phyloP scores from a whole-genome alignment of 225 moss, liverwort and hornwort species.

The Anthoceros angustus region DNA sequence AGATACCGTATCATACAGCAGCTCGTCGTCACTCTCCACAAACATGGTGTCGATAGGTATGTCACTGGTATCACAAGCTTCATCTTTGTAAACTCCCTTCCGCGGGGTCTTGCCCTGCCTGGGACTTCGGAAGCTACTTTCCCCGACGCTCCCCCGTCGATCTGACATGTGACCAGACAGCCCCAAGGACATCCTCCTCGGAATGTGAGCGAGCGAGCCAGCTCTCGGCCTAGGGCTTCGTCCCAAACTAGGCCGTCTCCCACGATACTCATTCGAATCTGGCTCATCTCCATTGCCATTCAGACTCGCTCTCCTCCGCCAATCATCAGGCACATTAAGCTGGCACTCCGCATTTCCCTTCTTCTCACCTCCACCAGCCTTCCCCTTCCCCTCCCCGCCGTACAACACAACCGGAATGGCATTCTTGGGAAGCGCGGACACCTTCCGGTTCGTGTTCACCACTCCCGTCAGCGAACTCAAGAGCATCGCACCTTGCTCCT shows the following conservation, averaged over 20 bases:
- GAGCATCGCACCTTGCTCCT: background rate
- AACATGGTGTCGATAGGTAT: background rate
- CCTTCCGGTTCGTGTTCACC: background rate
- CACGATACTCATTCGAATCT: background rate
- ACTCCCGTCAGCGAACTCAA: background rate
- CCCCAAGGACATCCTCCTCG: background rate
- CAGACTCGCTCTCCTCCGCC: too few species aligned
- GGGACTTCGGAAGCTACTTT: background rate
- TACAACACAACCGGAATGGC: background rate
- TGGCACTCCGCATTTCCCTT: too few species aligned
- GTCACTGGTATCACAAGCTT: conserved; percentile 3
- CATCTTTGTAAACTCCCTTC: background rate
- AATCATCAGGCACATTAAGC: too few species aligned
- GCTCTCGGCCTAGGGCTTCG: background rate
- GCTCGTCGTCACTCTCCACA: conserved; percentile 3
- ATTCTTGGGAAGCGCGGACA: background rate
- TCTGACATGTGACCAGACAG: background rate
- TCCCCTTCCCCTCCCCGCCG: background rate
- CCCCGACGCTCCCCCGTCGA: background rate
- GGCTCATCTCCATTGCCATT: background rate
- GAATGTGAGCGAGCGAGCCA: background rate
- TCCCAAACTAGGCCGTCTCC: background rate
- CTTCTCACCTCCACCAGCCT: background rate
- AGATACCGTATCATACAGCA: background rate
- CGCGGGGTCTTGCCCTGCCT: background rate